Base-by-base conservation (phyloP, 805 yeast genomes). In the Saturnispora quitensis region DNA sequence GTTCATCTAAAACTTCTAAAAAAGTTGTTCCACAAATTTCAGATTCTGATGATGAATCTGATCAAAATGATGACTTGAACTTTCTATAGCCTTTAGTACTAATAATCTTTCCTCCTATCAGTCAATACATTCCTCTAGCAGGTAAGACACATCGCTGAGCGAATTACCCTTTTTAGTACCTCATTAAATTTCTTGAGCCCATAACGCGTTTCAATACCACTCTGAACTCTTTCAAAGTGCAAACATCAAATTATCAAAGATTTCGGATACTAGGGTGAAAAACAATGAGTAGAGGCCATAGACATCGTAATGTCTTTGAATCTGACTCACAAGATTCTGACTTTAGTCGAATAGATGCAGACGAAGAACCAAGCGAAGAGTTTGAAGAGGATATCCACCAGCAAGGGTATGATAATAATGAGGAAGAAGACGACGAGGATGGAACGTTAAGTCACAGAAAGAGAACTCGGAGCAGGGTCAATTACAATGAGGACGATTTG, bases 401-500 rank as follows among this genome's bases (percentile, higher is more conserved):
- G 18, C 44, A 52, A n/a, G 40, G 28, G 12, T 28, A 47, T 17
- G 7, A 15, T 13, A 35, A 45, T 15, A 38, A 50, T 13, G 48
- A 46, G 7, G 55, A 51, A 12, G 56, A 52, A 6, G 56, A 54
- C 8, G 64, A 59, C 4, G 60, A 60, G 15, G 63, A 58, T 33
- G 51, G 35, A 8, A 43, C 50, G 40, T 64, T 57, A 56, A 55
- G 60, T 13, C 62, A 60, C 38, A 55, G 66, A 42, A 64, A 62
- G 45, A 60, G 68, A 47, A 45, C 71, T 62, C 58, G 64, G 28
- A 58, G 58, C 36, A 45, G 59, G 12, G 62, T 67, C 25, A 67
- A 66, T 50, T 67, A 67, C 46, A 67, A 67, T 47, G 71, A 67
- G 52, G 71, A 67, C 50, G 60, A 56, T 17, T 55, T 55, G 2